A percentile compares a stretch with the other conserved stretches of the same genome.
Evolutionary conservation across 1,139 yeast species (phyloP).

Genomic region (Lodderomyces orthopsilosis): DNA sequence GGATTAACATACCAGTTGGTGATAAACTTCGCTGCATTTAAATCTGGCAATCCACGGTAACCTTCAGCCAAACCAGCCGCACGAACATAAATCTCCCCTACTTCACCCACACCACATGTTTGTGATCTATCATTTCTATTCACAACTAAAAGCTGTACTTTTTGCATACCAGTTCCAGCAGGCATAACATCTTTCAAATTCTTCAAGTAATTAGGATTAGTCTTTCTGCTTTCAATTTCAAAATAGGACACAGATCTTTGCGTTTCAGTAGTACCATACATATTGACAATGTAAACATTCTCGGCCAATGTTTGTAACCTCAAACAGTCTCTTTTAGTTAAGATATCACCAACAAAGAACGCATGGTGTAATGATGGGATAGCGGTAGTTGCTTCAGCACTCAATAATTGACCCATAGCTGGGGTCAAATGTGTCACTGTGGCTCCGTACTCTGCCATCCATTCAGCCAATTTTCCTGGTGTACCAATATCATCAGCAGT

Average conservation of each 20-base stretch:
- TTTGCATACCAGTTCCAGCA: constrained; percentile 96
- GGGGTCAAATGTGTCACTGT: constrained; percentile 98
- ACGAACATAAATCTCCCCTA: constrained; percentile 96
- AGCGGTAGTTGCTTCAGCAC: constrained; percentile 93
- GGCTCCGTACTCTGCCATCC: constrained; percentile 93
- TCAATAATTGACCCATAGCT: constrained; percentile 96
- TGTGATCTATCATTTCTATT: constrained; percentile 84
- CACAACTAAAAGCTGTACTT: constrained; percentile 91
- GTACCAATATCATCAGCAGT: constrained; percentile 98
- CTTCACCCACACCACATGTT: constrained; percentile 97
- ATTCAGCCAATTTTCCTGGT: constrained; percentile 93
- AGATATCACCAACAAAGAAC: constrained; percentile 95
- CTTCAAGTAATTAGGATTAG: constrained; percentile 72
- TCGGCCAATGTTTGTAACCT: constrained; percentile 89
- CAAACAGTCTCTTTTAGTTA: constrained; percentile 94
- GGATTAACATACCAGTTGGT: constrained; percentile 83
- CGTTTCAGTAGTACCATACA: constrained; percentile 99
- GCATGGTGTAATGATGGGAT: constrained; percentile 91
- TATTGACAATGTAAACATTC: constrained; percentile 87
- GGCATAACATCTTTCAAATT: constrained; percentile 95
- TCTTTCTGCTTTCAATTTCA: constrained; percentile 72
- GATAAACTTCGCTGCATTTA: constrained; percentile 83
- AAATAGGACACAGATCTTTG: constrained; percentile 96
- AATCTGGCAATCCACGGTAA: constrained; percentile 84
- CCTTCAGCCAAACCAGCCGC: constrained; percentile 99